Base-by-base conservation (phyloP, 1,284 basidiomycete genomes). In the Ceratobasidium sp. region DNA sequence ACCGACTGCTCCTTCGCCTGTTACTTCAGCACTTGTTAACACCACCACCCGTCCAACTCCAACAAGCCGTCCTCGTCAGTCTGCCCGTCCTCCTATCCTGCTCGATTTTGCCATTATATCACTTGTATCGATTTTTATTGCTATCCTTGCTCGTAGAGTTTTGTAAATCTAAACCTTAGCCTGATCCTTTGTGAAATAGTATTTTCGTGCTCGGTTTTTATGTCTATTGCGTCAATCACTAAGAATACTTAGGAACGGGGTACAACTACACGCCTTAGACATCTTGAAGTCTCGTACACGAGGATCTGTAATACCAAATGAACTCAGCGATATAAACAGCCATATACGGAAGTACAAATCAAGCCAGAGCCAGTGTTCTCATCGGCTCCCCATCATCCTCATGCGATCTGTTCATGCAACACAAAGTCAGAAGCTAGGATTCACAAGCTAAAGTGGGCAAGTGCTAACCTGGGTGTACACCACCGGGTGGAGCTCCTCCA, bases 391-490 rank as follows among this genome's bases (percentile, higher is more conserved):
- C 91, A 95, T 90, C 93, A 95, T 95, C 77, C 93, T 87, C 82
- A 94, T 80, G 78, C 94, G 88, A 84, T 96, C 70, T 73, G 19
- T 52, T 32, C 37, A 34, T 43, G 25, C 19, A 51, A n/a, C 17
- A n/a, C 19, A 17, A 9, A 22, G 49, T 51, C 49, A 51, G 49
- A 51, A 59, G 9, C 64, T 17, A 19, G 22, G 25, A 15, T 13
- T 66, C 19, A 44, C n/a, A 11, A n/a, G 61, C 40, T 17, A 59
- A 22, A 29, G n/a, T n/a, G 11, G 51, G 7, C 8, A 52, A 62
- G 22, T 9, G 64, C 70, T 34, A 22, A 73, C 70, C 94, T n/a
- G 95, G 95, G 84, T 96, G 95, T 80, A 96, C 93, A 25, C 86
- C 84, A 64, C 86, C 85, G 22, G 83, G 83, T 2, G 80, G 79